Percentiles rank a stretch among this genome's conserved stretches.
These are phyloP conservation scores for Torulaspora pretoriensis DNA, from an alignment of 1,139 yeast species.

Conservation along the genomic window DNA sequence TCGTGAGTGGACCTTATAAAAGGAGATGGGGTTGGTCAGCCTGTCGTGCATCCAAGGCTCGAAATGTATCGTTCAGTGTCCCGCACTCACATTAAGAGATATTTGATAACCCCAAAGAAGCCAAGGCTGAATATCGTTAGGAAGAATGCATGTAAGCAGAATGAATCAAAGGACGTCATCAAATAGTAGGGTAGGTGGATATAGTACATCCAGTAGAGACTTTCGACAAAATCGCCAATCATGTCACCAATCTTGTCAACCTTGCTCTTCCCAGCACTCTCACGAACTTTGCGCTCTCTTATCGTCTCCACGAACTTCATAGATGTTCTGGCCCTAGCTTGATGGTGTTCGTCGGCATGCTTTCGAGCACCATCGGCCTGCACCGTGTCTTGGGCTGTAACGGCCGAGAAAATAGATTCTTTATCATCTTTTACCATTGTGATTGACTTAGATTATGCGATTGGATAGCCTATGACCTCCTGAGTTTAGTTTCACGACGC, in stretches of 20 bases:
- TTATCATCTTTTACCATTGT: neutral
- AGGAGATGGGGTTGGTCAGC: too few relatives aligned
- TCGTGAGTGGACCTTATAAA: too few relatives aligned
- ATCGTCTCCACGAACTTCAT: conserved; percentile 15
- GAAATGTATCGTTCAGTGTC: too few relatives aligned
- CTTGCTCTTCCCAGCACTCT: conserved; percentile 6
- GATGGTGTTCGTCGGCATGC: neutral
- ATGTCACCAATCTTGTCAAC: conserved; percentile 8
- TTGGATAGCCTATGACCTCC: neutral
- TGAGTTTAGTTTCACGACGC: neutral
- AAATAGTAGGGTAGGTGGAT: conserved; percentile 42
- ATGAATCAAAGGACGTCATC: conserved; percentile 41
- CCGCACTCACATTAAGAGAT: conserved; percentile 19
- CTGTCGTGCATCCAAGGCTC: too few relatives aligned
- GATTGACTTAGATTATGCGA: neutral
- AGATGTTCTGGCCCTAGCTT: conserved; percentile 1
- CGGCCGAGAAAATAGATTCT: neutral
- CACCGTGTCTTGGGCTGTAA: neutral
- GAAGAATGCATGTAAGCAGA: conserved; percentile 37
- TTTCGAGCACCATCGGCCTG: neutral
- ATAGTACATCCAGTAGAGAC: conserved; percentile 41
- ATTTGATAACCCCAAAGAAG: conserved; percentile 33
- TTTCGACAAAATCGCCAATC: conserved; percentile 9
- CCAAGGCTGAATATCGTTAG: conserved; percentile 34
- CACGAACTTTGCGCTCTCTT: conserved; percentile 10